Percentiles rank a stretch among this genome's conserved stretches.
These are phyloP conservation scores for Wickerhamomyces hampshirensis DNA, from an alignment of 805 yeast genomes.

Conservation along the genomic window DNA sequence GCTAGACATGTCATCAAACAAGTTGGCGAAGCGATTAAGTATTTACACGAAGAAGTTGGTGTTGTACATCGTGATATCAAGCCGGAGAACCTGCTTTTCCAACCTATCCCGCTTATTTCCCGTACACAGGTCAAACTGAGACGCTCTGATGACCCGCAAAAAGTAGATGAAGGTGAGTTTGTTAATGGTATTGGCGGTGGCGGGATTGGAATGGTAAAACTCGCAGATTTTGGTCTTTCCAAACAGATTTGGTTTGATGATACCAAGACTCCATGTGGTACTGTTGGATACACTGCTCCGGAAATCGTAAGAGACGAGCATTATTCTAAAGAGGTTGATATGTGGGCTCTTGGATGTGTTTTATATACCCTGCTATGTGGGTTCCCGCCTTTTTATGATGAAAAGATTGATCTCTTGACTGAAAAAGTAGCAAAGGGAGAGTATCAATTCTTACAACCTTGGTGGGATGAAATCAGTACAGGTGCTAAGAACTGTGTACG, in stretches of 20 bases:
- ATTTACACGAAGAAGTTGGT: conserved; percentile 87
- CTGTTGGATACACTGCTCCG: conserved; percentile 74
- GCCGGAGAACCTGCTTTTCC: conserved; percentile 87
- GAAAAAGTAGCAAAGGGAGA: conserved; percentile 68
- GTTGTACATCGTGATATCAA: conserved; percentile 94
- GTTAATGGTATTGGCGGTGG: conserved; percentile 53
- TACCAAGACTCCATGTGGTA: conserved; percentile 71
- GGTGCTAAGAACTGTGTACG: conserved; percentile 69
- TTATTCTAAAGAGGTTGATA: conserved; percentile 63
- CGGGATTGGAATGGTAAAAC: conserved; percentile 55
- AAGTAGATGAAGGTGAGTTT: conserved; percentile 60
- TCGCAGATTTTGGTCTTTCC: conserved; percentile 70
- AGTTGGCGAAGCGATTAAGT: conserved; percentile 82
- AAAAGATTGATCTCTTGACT: conserved; percentile 58
- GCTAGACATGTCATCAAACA: conserved; percentile 61
- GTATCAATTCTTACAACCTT: conserved; percentile 69
- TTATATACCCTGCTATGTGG: conserved; percentile 66
- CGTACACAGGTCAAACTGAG: conserved; percentile 26
- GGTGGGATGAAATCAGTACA: conserved; percentile 82
- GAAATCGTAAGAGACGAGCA: conserved; percentile 58
- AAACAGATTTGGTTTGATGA: conserved; percentile 46
- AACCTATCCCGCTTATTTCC: conserved; percentile 28
- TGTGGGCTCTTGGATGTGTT: conserved; percentile 73
- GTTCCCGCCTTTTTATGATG: conserved; percentile 72
- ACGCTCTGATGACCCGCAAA: conserved; percentile 52